Evolutionary conservation across 2,329 filamentous ascomycete species (phyloP), one percentile per base, ranked within the genome.

Genomic region (Epichloe bromicola): DNA sequence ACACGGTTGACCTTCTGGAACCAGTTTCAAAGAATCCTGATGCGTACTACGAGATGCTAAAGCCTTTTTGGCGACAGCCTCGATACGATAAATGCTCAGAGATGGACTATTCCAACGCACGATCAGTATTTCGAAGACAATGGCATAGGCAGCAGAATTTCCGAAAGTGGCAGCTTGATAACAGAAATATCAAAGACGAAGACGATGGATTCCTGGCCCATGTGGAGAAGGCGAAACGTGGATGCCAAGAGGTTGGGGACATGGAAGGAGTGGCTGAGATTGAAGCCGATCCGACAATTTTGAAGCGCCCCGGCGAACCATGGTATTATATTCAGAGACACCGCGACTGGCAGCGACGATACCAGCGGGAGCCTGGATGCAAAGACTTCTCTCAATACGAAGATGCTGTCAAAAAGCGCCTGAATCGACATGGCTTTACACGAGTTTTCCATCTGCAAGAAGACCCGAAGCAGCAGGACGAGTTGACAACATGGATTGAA

Each of bases 401-500:
- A 34, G 50, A 57, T 5, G 57, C 56, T 14, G 54, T 59, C 7
- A 58, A 61, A 51, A 51, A 53, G 23, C 60, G 60, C 11, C 58
- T 67, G 7, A 49, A 49, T 14, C 48, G 56, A 39, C 60, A 68
- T 54, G 59, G 55, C 47, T 65, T 67, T 42, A 57, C 52, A 1
- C 59, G 56, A 49, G 36, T 55, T 12, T 65, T 67, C 51, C 45
- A 65, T 41, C 55, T 68, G 30, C 37, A 60, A 40, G 46, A 63
- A 44, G 60, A 65, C 48, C 59, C 58, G 1, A 54, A 54, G 46
- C 54, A 55, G 7, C 61, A 71, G 53, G 61, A 67, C 49, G 54
- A 59, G 40, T 48, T 69, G 33, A 61, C 65, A 40, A 67, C 62
- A 7, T 70, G 67, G 67, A 65, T 70, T 48, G 68, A 71, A 55